A percentile compares a stretch with the other conserved stretches of the same genome.
Evolutionary conservation across 2,329 filamentous ascomycete species (phyloP).

Genomic region (Ceratocystiopsis minuta): DNA sequence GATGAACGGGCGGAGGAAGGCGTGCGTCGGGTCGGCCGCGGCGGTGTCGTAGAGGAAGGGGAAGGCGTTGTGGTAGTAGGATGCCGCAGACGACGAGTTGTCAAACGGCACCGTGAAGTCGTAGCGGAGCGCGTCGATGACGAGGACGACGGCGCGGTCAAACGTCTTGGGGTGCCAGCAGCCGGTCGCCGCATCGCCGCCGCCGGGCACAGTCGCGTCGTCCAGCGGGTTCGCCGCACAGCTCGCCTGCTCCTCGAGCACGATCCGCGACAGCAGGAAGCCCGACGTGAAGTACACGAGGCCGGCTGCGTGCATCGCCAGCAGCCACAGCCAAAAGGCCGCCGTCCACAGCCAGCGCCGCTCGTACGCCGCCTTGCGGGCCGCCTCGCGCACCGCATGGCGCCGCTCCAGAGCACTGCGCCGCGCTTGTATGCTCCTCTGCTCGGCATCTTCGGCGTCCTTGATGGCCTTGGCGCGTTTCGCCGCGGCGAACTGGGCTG

Average conservation of each 20-base stretch:
- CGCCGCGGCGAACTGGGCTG: slow-evolving; percentile 34
- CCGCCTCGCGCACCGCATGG: slow-evolving; percentile 28
- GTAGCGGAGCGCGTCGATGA: slow-evolving; percentile 89
- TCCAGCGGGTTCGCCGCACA: slow-evolving; percentile 52
- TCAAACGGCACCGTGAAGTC: slow-evolving; percentile 84
- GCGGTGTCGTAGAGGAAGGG: slow-evolving; percentile 76
- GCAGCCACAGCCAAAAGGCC: slow-evolving; percentile 51
- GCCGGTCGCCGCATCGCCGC: slow-evolving; percentile 27
- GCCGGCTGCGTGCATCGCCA: slow-evolving; percentile 59
- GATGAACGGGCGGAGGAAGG: slow-evolving; percentile 85
- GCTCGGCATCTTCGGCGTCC: slow-evolving; percentile 14
- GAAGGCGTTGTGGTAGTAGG: slow-evolving; percentile 52
- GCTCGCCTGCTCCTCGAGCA: slow-evolving; percentile 57
- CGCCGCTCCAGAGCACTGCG: slow-evolving; percentile 22
- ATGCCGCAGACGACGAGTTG: no score
- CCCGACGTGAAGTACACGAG: slow-evolving; percentile 89
- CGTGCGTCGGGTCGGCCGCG: slow-evolving; percentile 54
- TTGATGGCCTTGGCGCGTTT: slow-evolving; percentile 29
- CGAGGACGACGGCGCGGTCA: slow-evolving; percentile 72
- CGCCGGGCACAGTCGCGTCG: slow-evolving; percentile 15
- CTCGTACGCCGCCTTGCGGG: slow-evolving; percentile 31
- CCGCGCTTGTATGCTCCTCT: slow-evolving; percentile 4
- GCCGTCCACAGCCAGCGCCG: slow-evolving; percentile 38
- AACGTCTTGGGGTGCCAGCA: slow-evolving; percentile 97
- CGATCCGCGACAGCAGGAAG: slow-evolving; percentile 75